These are phyloP conservation scores for Silene uniflora DNA, from an alignment of 148 eudicot genomes.

Conservation along the genomic window DNA sequence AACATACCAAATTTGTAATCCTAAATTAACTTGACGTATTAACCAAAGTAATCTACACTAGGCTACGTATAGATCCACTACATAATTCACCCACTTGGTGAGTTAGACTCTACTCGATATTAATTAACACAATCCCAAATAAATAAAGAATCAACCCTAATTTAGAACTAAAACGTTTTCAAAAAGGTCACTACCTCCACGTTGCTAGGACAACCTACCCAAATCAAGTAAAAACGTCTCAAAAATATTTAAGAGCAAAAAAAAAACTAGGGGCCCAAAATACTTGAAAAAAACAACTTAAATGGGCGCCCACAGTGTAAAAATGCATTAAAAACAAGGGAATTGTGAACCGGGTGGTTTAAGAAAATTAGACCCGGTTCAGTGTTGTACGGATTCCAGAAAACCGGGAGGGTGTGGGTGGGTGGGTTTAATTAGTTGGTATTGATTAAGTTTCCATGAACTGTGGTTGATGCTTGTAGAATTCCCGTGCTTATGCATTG, in stretches of 20 bases:
- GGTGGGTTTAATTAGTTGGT: background rate
- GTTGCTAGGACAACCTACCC: conserved; percentile 13
- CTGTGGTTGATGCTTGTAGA: background rate
- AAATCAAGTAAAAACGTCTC: background rate
- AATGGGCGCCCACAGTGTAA: conserved; percentile 24
- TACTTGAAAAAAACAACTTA: background rate
- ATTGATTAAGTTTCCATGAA: conserved; percentile 5
- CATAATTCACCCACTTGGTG: background rate
- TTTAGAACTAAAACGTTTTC: conserved; percentile 1
- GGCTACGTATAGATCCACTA: conserved; percentile 19
- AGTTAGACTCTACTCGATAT: conserved; percentile 4
- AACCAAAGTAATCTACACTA: conserved; percentile 2
- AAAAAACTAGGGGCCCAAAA: conserved; percentile 19
- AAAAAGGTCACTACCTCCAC: conserved; percentile 17
- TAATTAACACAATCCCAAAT: conserved; percentile 18
- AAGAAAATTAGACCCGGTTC: conserved; percentile 14
- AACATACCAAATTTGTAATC: too few species aligned
- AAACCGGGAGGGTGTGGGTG: conserved; percentile 22
- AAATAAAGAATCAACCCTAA: background rate
- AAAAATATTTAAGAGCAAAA: background rate
- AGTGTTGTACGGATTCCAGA: conserved; percentile 27
- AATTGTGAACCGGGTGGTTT: conserved; percentile 3
- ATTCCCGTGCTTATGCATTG: conserved; percentile 23
- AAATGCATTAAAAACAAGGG: background rate
- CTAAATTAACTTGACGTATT: conserved; percentile 10